Conservation (phyloP, 1,139 yeast genomes). For the Suhomyces maxii region DNA sequence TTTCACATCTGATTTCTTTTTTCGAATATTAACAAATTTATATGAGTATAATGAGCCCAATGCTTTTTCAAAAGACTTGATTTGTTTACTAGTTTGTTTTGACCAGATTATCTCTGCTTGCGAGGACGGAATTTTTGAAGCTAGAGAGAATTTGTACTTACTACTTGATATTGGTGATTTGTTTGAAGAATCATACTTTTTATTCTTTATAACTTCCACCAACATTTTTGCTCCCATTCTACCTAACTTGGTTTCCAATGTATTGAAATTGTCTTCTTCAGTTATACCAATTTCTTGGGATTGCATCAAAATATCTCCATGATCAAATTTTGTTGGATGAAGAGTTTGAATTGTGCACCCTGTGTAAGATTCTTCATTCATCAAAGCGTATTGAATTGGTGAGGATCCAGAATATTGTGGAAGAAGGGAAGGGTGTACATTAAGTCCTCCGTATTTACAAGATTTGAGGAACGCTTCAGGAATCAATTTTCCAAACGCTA, state of each 20-base stretch:
- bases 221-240: slow-evolving; percentile 59
- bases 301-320: slow-evolving; percentile 70
- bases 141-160: slow-evolving; percentile 48
- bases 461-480: slow-evolving; percentile 56
- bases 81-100: slow-evolving; percentile 30
- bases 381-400: slow-evolving; percentile 79
- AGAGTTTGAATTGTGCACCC: slow-evolving; percentile 91
- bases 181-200: slow-evolving; percentile 24
- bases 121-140: slow-evolving; percentile 51
- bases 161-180: slow-evolving; percentile 16
- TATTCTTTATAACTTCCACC: slow-evolving; percentile 40
- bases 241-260: slow-evolving; percentile 54
- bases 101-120: slow-evolving; percentile 51
- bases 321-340: slow-evolving; percentile 84
- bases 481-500: slow-evolving; percentile 81
- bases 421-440: slow-evolving; percentile 89
- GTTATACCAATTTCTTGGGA: slow-evolving; percentile 42
- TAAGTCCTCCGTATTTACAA: slow-evolving; percentile 67
- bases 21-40: slow-evolving; percentile 32
- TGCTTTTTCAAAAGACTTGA: slow-evolving; percentile 51
- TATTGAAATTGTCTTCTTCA: slow-evolving; percentile 40
- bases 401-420: slow-evolving; percentile 88
- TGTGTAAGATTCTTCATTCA: slow-evolving; percentile 60
- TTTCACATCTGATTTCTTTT: slow-evolving; percentile 26
- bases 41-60: slow-evolving; percentile 61